phyloP scores from a whole-genome alignment of 768 basidiomycete species.

The Paxillus rubicundulus region DNA sequence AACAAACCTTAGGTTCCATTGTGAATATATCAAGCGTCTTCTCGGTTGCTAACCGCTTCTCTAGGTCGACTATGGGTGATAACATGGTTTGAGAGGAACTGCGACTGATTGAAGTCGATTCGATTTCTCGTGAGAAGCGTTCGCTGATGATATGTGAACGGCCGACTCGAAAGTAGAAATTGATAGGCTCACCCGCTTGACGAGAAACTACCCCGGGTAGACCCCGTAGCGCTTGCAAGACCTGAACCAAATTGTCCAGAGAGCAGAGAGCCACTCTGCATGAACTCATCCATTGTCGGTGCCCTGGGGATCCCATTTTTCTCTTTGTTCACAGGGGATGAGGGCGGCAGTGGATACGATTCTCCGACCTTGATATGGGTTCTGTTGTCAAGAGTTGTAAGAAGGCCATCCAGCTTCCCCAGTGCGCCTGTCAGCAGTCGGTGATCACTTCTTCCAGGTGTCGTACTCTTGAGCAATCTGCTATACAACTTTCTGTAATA shows the following conservation, averaged over 20 bases:
- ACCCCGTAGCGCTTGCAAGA: slow-evolving; percentile 48
- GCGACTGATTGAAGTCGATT: slow-evolving; percentile 50
- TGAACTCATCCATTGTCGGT: background rate
- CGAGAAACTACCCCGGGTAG: slow-evolving; percentile 49
- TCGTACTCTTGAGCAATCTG: slow-evolving; percentile 80
- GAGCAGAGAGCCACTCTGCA: slow-evolving; percentile 8
- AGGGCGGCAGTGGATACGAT: background rate
- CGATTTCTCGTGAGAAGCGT: slow-evolving; percentile 59
- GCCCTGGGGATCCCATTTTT: background rate
- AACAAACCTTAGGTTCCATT: slow-evolving; percentile 82
- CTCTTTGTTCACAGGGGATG: background rate
- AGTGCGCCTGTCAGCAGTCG: slow-evolving; percentile 74
- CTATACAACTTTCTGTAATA: slow-evolving; percentile 93
- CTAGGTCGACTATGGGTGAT: slow-evolving; percentile 73
- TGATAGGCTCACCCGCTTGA: slow-evolving; percentile 52
- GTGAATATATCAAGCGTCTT: slow-evolving; percentile 91
- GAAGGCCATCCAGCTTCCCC: slow-evolving; percentile 73
- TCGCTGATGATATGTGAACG: slow-evolving; percentile 39
- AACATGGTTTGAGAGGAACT: slow-evolving; percentile 50
- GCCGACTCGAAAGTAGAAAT: background rate
- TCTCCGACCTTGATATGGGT: slow-evolving; percentile 35
- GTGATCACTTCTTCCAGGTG: slow-evolving; percentile 85
- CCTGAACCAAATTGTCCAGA: slow-evolving; percentile 22
- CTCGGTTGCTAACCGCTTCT: slow-evolving; percentile 72
- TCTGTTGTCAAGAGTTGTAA: slow-evolving; percentile 64